Evolutionary conservation across 441 rosid genomes (phyloP).

Genomic region (Raphanus hybrid): DNA sequence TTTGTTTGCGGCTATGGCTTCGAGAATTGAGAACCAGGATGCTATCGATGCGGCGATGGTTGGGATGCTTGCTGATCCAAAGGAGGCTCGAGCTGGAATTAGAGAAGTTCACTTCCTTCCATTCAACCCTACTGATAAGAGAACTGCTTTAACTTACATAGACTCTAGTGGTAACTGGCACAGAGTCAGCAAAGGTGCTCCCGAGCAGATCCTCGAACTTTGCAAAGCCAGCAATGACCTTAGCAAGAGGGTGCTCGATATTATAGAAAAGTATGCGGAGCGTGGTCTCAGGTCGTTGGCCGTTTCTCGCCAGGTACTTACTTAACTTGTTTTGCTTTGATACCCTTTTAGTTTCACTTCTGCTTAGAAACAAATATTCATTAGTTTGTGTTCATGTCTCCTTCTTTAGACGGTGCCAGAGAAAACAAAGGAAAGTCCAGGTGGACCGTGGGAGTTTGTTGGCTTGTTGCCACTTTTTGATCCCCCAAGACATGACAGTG

Average conservation of each 20-base stretch:
- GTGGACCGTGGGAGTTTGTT: slow-evolving; percentile 67
- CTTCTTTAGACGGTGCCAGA: slow-evolving; percentile 54
- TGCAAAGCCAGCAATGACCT: slow-evolving; percentile 53
- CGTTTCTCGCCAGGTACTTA: slow-evolving; percentile 59
- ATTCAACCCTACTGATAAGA: slow-evolving; percentile 63
- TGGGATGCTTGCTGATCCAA: slow-evolving; percentile 46
- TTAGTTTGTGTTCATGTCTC: neutral
- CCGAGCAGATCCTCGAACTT: slow-evolving; percentile 66
- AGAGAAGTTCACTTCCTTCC: slow-evolving; percentile 60
- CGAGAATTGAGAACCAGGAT: slow-evolving; percentile 66
- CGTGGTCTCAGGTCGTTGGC: slow-evolving; percentile 84
- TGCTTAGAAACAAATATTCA: slow-evolving; percentile 11
- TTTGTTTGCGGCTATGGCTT: slow-evolving; percentile 67
- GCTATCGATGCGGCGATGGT: slow-evolving; percentile 64
- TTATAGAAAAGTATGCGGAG: slow-evolving; percentile 74
- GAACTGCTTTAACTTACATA: slow-evolving; percentile 63
- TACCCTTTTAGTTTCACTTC: neutral
- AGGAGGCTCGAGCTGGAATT: slow-evolving; percentile 49
- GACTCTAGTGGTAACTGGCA: slow-evolving; percentile 60
- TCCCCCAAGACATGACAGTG: slow-evolving; percentile 70
- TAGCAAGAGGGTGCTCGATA: slow-evolving; percentile 54
- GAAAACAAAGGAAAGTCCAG: slow-evolving; percentile 59
- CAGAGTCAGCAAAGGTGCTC: slow-evolving; percentile 71
- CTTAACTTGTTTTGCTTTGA: neutral
- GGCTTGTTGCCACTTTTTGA: slow-evolving; percentile 69